These are phyloP conservation scores for Penicillium samsonianum DNA, from an alignment of 495 filamentous ascomycete genomes.

Conservation along the genomic window DNA sequence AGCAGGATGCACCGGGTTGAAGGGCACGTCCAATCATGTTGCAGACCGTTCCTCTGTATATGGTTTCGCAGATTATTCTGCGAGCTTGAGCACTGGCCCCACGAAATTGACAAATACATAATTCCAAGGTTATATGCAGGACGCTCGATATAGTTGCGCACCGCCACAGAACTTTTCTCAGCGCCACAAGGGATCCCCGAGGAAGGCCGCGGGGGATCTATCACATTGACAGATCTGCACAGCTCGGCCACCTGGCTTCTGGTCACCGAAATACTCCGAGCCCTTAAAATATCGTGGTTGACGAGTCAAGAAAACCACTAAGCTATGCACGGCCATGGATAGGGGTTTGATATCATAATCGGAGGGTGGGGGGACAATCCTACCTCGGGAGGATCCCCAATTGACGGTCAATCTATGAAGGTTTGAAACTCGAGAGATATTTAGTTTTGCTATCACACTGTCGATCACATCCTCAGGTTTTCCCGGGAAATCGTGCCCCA, in stretches of 20 bases:
- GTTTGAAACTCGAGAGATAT: slow-evolving; percentile 2
- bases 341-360: slow-evolving; percentile 1
- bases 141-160: slow-evolving; percentile 5
- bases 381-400: slow-evolving; percentile 17
- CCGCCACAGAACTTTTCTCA: slow-evolving; percentile 7
- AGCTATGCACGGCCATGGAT: slow-evolving; percentile 1
- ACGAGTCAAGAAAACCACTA: slow-evolving; percentile 6
- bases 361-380: slow-evolving; percentile 17
- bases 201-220: slow-evolving; percentile 11
- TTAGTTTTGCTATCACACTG: not conserved
- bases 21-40: slow-evolving; percentile 15
- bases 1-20: slow-evolving; percentile 15
- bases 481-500: slow-evolving; percentile 12
- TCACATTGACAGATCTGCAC: slow-evolving; percentile 26
- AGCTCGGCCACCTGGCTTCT: slow-evolving; percentile 18
- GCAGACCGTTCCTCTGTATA: slow-evolving; percentile 12
- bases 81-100: not conserved
- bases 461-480: slow-evolving; percentile 7
- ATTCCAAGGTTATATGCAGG: slow-evolving; percentile 2
- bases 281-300: slow-evolving; percentile 9
- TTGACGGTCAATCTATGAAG: not conserved
- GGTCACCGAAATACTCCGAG: slow-evolving; percentile 25
- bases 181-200: slow-evolving; percentile 21
- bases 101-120: slow-evolving; percentile 22
- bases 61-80: slow-evolving; percentile 3